Base-by-base conservation (phyloP, 345 rosid species). In the Hibiscus tridactylites region DNA sequence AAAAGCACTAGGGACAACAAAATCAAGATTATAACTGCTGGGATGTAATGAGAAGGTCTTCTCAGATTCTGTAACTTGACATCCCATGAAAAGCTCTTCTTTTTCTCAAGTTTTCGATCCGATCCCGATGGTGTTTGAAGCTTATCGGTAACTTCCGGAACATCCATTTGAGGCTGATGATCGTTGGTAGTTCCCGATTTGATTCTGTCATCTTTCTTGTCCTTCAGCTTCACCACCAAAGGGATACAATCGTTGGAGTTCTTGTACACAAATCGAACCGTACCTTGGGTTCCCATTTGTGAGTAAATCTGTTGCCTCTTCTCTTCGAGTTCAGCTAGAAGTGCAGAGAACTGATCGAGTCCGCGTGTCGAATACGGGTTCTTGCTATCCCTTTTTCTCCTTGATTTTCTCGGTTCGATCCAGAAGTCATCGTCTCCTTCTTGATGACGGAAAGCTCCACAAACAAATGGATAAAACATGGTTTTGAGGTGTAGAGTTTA, bases 321-420 rank as follows among this genome's bases (percentile, higher is more conserved):
- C 80, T 82, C 82, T 44, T 85, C 84, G 4, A 88, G 87, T 39
- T 88, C 88, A 0, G 86, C 76, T 65, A 85, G 12, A 7, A 87
- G 88, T 1, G 82, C 77, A 3, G 86, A 77, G 77, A 87, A 88
- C 71, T 83, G 85, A 74, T 87, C 91, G 0, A 84, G 88, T 52
- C 93, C 91, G 1, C 78, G 84, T 0, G 35, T 65, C 1, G 93
- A 80, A 70, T 79, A 88, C 0, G 94, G 94, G 84, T 89, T 88
- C 80, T 85, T 79, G 81, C 11, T 71, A 11, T 71, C 47, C 67
- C 71, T 76, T 71, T 17, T 71, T 64, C 54, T 50, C 17, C 72
- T 76, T 52, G 84, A 64, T 73, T 71, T 81, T 64, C 77, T 81
- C 2, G 85, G 61, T 47, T 28, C 9, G 80, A 61, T 39, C 76